Evolutionary conservation across 2,329 filamentous ascomycete species (phyloP).

Genomic region (Ascochyta pisi): DNA sequence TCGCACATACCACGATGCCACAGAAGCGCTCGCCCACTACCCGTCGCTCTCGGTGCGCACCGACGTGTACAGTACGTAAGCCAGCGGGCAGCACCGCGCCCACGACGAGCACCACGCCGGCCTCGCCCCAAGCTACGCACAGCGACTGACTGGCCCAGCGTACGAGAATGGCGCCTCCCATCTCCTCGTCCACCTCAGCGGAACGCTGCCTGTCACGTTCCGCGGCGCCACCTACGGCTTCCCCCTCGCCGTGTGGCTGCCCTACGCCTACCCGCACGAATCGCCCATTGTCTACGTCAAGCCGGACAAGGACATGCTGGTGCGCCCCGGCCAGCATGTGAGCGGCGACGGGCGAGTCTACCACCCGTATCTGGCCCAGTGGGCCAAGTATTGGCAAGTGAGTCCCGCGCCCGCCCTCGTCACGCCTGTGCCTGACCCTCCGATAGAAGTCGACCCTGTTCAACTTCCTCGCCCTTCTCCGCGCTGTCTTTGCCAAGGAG

Average conservation of each 20-base stretch:
- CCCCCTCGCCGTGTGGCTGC: conserved; percentile 90
- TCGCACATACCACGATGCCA: conserved; percentile 90
- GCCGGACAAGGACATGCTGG: conserved; percentile 85
- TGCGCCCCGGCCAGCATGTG: conserved; percentile 93
- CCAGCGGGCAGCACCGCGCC: not conserved
- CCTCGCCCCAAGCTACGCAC: not conserved
- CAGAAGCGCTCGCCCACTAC: conserved; percentile 78
- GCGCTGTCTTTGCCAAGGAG: conserved; percentile 91
- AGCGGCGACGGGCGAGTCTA: conserved; percentile 92
- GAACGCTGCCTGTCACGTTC: conserved; percentile 90
- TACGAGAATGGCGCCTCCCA: conserved; percentile 88
- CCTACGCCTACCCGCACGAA: conserved; percentile 86
- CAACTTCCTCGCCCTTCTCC: conserved; percentile 82
- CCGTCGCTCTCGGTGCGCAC: conserved; percentile 83
- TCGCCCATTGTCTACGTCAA: conserved; percentile 88
- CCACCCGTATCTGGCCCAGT: conserved; percentile 92
- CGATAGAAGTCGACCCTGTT: conserved; percentile 79
- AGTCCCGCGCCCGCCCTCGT: conserved; percentile 48
- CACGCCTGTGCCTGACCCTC: conserved; percentile 12
- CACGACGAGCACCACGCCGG: not conserved
- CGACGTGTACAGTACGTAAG: conserved; percentile 85
- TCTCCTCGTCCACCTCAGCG: conserved; percentile 82
- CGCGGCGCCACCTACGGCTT: conserved; percentile 89
- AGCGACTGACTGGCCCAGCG: conserved; percentile 60
- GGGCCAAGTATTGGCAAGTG: conserved; percentile 90